Conservation (phyloP, 2,329 filamentous ascomycete genomes). For the Penicillium brevicompactum region DNA sequence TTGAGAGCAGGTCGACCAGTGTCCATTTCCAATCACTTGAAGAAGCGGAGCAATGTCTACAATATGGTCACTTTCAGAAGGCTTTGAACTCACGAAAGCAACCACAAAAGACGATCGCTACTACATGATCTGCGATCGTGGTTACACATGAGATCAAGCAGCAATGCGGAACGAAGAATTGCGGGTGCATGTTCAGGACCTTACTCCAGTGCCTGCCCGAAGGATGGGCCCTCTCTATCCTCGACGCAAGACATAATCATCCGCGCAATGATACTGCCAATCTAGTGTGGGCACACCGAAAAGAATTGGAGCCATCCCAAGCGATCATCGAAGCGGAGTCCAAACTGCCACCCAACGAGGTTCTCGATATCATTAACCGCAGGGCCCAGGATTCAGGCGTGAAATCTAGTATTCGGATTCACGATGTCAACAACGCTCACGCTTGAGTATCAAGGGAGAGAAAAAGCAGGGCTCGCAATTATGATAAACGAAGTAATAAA, state of each 20-base stretch:
- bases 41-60: neutral
- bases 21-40: neutral
- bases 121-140: neutral
- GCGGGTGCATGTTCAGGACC: neutral
- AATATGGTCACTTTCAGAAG: neutral
- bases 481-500: neutral
- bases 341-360: neutral
- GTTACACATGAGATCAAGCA: neutral
- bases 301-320: neutral
- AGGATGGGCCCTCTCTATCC: neutral
- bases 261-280: neutral
- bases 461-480: neutral
- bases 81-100: neutral
- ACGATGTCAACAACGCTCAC: neutral
- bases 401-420: neutral
- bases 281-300: neutral
- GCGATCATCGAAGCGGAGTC: neutral
- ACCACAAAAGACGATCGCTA: neutral
- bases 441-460: neutral
- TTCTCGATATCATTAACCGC: neutral
- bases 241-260: neutral
- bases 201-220: neutral
- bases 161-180: neutral
- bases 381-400: neutral
- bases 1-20: neutral